A percentile compares a stretch with the other conserved stretches of the same genome.
These are phyloP conservation scores for Malassezia cuniculi DNA, from an alignment of 1,284 basidiomycete genomes.

Conservation along the genomic window DNA sequence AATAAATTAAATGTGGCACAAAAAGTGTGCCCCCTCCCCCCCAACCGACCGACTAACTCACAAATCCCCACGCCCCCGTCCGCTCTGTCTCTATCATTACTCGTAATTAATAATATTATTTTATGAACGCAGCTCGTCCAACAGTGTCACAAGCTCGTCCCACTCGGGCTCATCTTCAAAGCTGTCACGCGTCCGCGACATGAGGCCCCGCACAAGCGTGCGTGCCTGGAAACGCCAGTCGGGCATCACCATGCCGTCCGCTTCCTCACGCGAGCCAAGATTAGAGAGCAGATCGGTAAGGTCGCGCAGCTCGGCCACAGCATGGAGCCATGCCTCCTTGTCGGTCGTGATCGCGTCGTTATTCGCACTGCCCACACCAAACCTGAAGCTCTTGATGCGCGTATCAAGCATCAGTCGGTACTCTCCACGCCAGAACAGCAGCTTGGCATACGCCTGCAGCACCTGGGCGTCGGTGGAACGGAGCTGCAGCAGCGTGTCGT, in stretches of 20 bases:
- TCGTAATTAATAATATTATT: too few relatives aligned
- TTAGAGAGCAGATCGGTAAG: slow-evolving; percentile 64
- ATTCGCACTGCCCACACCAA: slow-evolving; percentile 15
- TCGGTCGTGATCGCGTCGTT: slow-evolving; percentile 8
- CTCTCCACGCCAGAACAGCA: slow-evolving; percentile 25
- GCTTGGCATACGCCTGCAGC: slow-evolving; percentile 30
- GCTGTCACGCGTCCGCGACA: slow-evolving; percentile 54
- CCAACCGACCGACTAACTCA: too few relatives aligned
- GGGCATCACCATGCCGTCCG: slow-evolving; percentile 44
- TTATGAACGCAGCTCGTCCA: slow-evolving; percentile 14
- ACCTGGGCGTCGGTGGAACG: slow-evolving; percentile 50
- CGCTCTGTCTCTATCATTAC: too few relatives aligned
- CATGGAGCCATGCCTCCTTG: slow-evolving; percentile 4
- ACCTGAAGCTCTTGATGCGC: slow-evolving; percentile 25
- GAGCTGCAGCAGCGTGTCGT: slow-evolving; percentile 62
- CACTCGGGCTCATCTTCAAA: slow-evolving; percentile 82
- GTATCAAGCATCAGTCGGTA: slow-evolving; percentile 16
- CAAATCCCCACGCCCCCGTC: too few relatives aligned
- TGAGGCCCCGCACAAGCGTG: slow-evolving; percentile 74
- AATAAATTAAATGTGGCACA: too few relatives aligned
- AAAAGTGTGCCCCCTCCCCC: too few relatives aligned
- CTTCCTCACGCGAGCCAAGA: slow-evolving; percentile 55
- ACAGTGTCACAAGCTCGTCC: slow-evolving; percentile 54
- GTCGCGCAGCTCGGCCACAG: slow-evolving; percentile 27
- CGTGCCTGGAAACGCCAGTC: slow-evolving; percentile 73